A percentile compares a stretch with the other conserved stretches of the same genome.
Evolutionary conservation across 495 filamentous ascomycete genomes (phyloP).

Genomic region (Xylaria bambusicola): DNA sequence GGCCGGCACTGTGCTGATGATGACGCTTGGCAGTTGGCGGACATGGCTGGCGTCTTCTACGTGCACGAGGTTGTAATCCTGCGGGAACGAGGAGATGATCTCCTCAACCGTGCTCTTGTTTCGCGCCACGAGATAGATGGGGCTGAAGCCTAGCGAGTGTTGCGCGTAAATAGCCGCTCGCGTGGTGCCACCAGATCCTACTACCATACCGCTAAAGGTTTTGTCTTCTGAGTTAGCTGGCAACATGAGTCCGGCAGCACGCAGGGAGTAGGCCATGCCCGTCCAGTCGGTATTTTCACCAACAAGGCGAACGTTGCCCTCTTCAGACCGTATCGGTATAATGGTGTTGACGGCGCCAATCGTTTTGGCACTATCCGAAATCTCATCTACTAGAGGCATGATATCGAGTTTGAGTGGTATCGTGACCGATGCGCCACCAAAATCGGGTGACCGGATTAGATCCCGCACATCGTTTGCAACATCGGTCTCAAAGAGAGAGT

Average conservation of each 20-base stretch:
- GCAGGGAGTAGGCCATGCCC: slow-evolving; percentile 85
- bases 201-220: slow-evolving; percentile 63
- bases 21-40: slow-evolving; percentile 64
- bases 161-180: slow-evolving; percentile 90
- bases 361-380: slow-evolving; percentile 72
- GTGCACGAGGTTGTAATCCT: slow-evolving; percentile 69
- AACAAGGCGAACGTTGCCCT: slow-evolving; percentile 54
- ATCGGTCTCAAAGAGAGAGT: slow-evolving; percentile 76
- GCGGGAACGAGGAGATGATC: slow-evolving; percentile 73
- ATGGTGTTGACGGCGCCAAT: slow-evolving; percentile 98
- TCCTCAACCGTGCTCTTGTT: slow-evolving; percentile 64
- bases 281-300: slow-evolving; percentile 97
- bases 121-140: slow-evolving; percentile 86
- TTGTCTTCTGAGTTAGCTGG: slow-evolving; percentile 33
- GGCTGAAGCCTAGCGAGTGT: slow-evolving; percentile 76
- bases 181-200: slow-evolving; percentile 90
- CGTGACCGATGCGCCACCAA: slow-evolving; percentile 93
- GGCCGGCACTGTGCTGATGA: slow-evolving; percentile 88
- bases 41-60: slow-evolving; percentile 52
- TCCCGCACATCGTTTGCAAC: slow-evolving; percentile 62
- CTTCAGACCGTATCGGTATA: slow-evolving; percentile 46
- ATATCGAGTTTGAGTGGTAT: slow-evolving; percentile 94
- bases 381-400: slow-evolving; percentile 75
- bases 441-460: slow-evolving; percentile 69
- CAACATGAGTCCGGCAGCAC: slow-evolving; percentile 62